Evolutionary conservation across 108 stramenopile genomes (phyloP), one percentile per base, ranked within the genome.

Genomic region (Cyclotella cryptica): DNA sequence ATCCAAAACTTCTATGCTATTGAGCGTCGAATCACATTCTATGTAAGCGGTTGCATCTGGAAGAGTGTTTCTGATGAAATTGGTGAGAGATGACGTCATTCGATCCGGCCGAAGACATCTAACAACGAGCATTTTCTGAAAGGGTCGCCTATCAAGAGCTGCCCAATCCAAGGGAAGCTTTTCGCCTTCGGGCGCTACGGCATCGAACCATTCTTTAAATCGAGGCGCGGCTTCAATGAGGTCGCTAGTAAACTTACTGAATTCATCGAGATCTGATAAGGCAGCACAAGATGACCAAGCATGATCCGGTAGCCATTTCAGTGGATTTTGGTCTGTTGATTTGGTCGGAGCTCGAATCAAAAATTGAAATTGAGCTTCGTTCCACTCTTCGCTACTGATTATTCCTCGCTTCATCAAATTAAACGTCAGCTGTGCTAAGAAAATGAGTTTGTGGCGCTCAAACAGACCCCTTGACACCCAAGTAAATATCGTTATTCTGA

Each of bases 101-200:
- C 96, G 87, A 58, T 97, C 96, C 0, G 96, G 96, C 19, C 96
- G 89, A 47, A 97, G 75, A 59, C 90, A 92, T 26, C 95, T 87
- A 59, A 97, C 90, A 14, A 97, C 93, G 55, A 97, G 74, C 89
- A 97, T 95, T 75, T 97, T 97, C 85, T 94, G 90, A 72, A 97
- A 96, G 24, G 95, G 94, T 52, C 71, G 69, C 57, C 90, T 87
- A 77, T 96, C 96, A 35, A 96, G 87, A 60, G 74, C 81, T 14
- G 91, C 90, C 96, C 96, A 97, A 61, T 97, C 95, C 42, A 97
- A 80, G 0, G 96, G 96, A 6, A 97, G 84, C 81, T 97, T 97
- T 78, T 97, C 96, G 42, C 66, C 87, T 70, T 97, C 96, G 2
- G 96, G 96, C 1, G 93, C 80, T 64, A 90, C 80, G 43, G 86